These are phyloP conservation scores for Botrytis fabae DNA, from an alignment of 2,329 filamentous ascomycete genomes.

Conservation along the genomic window DNA sequence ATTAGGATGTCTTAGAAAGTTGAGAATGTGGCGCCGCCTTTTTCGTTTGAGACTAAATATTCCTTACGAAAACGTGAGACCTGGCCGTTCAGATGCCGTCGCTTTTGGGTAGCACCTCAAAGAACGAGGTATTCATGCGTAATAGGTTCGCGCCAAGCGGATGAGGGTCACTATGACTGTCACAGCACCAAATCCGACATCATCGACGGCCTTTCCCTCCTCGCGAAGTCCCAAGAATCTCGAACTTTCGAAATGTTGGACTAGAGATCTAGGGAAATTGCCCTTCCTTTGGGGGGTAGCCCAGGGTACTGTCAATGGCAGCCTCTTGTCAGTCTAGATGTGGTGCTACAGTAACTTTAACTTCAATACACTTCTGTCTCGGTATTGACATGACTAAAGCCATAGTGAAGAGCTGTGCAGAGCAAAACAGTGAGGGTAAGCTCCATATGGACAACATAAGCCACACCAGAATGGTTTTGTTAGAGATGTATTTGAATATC, in stretches of 20 bases:
- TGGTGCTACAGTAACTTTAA: neutral
- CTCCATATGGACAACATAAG: neutral
- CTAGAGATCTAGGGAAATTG: neutral
- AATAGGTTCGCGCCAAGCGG: neutral
- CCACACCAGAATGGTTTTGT: neutral
- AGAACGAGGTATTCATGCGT: conserved; percentile 8
- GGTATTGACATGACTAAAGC: neutral
- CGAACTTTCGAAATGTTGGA: neutral
- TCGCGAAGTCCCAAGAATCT: neutral
- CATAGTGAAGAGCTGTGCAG: neutral
- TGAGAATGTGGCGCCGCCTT: conserved; percentile 18
- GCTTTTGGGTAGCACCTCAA: neutral
- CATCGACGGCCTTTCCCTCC: neutral
- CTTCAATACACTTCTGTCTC: neutral
- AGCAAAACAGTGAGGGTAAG: neutral
- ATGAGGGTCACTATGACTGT: neutral
- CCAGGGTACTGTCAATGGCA: neutral
- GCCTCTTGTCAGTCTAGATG: neutral
- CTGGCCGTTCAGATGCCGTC: neutral
- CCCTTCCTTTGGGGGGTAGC: neutral
- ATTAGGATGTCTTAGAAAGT: conserved; percentile 1
- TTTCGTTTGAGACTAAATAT: neutral
- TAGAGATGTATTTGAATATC: neutral
- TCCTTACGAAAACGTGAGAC: neutral
- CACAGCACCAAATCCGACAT: neutral